Percentiles rank a stretch among this genome's conserved stretches.
Conservation (phyloP, 176 grass and related monocot species). For the Neostapfia colusana region DNA sequence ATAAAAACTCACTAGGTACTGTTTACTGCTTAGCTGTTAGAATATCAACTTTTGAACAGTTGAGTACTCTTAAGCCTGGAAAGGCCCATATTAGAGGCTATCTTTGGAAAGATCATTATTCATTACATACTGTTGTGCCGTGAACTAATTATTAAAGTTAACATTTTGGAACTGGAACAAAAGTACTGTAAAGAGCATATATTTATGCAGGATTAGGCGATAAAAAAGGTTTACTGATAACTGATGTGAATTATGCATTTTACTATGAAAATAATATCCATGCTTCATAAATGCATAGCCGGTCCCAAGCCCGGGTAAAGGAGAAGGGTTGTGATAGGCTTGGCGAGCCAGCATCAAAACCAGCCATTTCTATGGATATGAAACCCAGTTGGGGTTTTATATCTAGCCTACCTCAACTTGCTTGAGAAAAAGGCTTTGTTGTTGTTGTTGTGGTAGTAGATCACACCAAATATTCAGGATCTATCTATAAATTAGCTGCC, state of each 20-base stretch:
- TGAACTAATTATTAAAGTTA: neutral
- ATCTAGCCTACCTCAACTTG: too few species aligned
- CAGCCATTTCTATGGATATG: too few species aligned
- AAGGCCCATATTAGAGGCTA: neutral
- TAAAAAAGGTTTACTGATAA: neutral
- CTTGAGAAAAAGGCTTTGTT: too few species aligned
- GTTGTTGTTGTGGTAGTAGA: neutral
- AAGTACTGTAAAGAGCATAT: neutral
- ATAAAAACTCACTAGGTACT: neutral
- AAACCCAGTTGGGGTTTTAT: too few species aligned
- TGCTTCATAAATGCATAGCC: conserved; percentile 1
- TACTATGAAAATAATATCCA: neutral
- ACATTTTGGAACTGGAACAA: neutral
- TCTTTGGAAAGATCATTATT: neutral
- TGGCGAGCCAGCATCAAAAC: too few species aligned
- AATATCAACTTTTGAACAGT: neutral
- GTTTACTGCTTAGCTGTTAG: neutral
- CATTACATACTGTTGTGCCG: neutral
- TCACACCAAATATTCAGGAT: neutral
- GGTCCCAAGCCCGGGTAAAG: too few species aligned
- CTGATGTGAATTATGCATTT: neutral
- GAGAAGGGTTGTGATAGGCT: too few species aligned
- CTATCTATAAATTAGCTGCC: neutral
- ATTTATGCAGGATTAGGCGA: neutral
- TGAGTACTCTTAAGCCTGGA: neutral